Evolutionary conservation across 305 asterid species (phyloP).

Genomic region (Nicotiana rustica): DNA sequence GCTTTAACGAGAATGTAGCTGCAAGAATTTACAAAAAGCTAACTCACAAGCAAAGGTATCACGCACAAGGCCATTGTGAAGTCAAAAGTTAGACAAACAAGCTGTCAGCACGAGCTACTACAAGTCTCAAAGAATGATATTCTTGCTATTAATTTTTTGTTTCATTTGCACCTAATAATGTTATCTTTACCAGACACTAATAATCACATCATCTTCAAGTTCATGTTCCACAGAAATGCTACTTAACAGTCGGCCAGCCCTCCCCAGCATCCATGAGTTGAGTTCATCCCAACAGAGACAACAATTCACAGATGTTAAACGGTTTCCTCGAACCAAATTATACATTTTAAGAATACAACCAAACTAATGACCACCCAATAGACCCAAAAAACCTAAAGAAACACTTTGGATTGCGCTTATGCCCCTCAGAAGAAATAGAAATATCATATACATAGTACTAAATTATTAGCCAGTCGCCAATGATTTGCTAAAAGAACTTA

Average conservation of each 20-base stretch:
- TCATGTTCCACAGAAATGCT: neutral
- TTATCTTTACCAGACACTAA: neutral
- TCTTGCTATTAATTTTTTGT: neutral
- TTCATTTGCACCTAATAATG: constrained; percentile 3
- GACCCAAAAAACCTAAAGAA: constrained; percentile 23
- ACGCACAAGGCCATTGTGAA: neutral
- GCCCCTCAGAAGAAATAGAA: constrained; percentile 18
- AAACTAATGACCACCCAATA: constrained; percentile 28
- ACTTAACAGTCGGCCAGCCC: neutral
- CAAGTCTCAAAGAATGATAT: neutral
- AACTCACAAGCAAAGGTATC: constrained; percentile 26
- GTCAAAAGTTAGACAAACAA: constrained; percentile 8
- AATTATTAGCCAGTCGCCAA: constrained; percentile 19
- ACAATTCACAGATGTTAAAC: constrained; percentile 18
- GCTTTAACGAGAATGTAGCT: neutral
- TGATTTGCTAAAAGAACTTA: constrained; percentile 47
- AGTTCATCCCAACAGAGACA: constrained; percentile 13
- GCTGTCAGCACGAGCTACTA: neutral
- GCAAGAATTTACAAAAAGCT: neutral
- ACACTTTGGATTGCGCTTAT: neutral
- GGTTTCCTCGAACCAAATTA: neutral
- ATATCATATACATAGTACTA: constrained; percentile 17
- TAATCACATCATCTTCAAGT: constrained; percentile 20
- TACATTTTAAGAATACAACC: constrained; percentile 23
- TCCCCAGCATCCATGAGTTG: constrained; percentile 9